Conservation (phyloP, 306 rosid genomes). For the Lathyrus tuberosus region DNA sequence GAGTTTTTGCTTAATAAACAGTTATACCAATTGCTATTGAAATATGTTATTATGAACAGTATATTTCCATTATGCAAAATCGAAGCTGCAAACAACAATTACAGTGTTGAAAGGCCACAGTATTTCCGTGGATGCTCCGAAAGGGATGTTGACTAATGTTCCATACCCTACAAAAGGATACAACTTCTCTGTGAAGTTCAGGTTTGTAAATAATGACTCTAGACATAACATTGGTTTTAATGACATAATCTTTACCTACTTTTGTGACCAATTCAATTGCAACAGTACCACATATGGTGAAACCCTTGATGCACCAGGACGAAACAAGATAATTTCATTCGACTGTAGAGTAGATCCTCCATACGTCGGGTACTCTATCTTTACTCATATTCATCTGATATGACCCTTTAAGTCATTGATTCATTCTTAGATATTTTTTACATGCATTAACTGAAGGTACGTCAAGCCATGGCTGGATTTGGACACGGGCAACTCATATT, state of each 20-base stretch:
- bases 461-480: constrained; percentile 88
- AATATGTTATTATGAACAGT: constrained; percentile 60
- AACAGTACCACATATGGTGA: constrained; percentile 41
- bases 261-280: constrained; percentile 35
- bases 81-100: constrained; percentile 67
- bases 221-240: constrained; percentile 33
- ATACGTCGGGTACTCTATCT: constrained; percentile 75
- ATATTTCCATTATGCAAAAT: constrained; percentile 58
- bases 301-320: constrained; percentile 51
- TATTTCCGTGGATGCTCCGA: constrained; percentile 79
- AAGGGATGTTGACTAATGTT: constrained; percentile 77
- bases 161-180: constrained; percentile 87
- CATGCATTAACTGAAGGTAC: constrained; percentile 58
- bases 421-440: constrained; percentile 32
- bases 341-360: constrained; percentile 88
- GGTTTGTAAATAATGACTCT: constrained; percentile 58
- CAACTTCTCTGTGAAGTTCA: constrained; percentile 77
- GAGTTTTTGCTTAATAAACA: constrained; percentile 33
- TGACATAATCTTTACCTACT: constrained; percentile 25
- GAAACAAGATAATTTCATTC: constrained; percentile 49
- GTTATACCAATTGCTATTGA: constrained; percentile 22
- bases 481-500: constrained; percentile 66
- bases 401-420: constrained; percentile 20
- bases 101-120: constrained; percentile 58
- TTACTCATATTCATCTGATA: constrained; percentile 19